Base-by-base conservation (phyloP, 2,329 filamentous ascomycete genomes). In the Graphilbum sp. region DNA sequence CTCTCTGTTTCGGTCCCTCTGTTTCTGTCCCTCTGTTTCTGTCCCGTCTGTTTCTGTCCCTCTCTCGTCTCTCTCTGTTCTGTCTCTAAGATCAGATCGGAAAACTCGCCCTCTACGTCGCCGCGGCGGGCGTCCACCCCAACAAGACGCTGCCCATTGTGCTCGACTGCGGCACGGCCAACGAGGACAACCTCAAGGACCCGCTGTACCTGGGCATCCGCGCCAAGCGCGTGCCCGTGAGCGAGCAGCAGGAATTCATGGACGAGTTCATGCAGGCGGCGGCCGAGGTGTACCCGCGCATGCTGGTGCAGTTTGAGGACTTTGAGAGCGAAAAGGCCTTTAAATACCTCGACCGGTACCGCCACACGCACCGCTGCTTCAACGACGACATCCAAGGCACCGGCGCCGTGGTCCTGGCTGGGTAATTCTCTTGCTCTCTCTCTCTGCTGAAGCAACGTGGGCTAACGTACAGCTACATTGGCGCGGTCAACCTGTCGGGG, bases 341-440 rank as follows among this genome's bases (percentile, higher is more conserved):
- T 72, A 80, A 82, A 45, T 88, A 92, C 52, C 72, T 96, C 31
- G 81, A 90, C 55, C 75, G 85, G 43, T 96, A 96, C 63, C 80
- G 84, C 49, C 69, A 87, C 55, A 72, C 69, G 46, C 88, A 94
- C 67, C 87, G 83, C 59, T 92, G 84, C 69, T 98, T 98, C 74
- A 96, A 96, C 59, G 90, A 96, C 54, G 88, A 98, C 55, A 90
- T 98, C 54, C 88, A 96, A 66, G 88, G 88, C 47, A 96, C 90
- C 49, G 90, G 90, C 50, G 86, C 88, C 45, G 90, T 98, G 52
- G 86, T 96, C 44, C 72, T 95, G 39, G 88, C 73, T 46, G 88
- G 88, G 67, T 75, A 59, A 37, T n/a, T 5, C 10, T 15, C 18
- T n/a, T 9, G 35, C 33, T 30, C 21, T 36, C 38, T 18, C 69